These are phyloP conservation scores for Jatropha podagrica DNA, from an alignment of 441 rosid genomes.

Conservation along the genomic window DNA sequence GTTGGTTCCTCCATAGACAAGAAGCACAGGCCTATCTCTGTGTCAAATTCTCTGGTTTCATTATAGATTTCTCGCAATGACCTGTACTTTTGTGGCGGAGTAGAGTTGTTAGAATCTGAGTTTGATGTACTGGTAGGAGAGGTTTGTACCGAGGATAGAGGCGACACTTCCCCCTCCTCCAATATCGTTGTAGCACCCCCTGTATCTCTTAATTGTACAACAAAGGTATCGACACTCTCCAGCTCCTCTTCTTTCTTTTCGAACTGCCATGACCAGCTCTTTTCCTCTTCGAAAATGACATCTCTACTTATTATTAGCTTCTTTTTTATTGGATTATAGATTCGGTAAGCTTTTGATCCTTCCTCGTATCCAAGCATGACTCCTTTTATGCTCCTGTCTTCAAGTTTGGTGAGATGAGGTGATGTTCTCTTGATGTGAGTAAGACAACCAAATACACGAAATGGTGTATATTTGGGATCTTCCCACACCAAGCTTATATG, in stretches of 20 bases:
- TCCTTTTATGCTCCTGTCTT: slow-evolving; percentile 7
- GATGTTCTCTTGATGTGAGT: background rate
- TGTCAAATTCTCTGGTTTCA: slow-evolving; percentile 12
- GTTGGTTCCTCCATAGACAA: slow-evolving; percentile 10
- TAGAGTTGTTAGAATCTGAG: slow-evolving; percentile 4
- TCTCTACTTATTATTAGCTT: slow-evolving; percentile 1
- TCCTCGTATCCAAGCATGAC: slow-evolving; percentile 1
- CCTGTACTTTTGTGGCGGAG: background rate
- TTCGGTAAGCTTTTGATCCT: slow-evolving; percentile 11
- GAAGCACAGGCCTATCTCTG: background rate
- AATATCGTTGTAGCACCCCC: background rate
- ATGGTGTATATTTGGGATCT: slow-evolving; percentile 10
- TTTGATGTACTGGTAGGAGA: background rate
- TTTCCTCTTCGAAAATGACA: slow-evolving; percentile 3
- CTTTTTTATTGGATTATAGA: background rate
- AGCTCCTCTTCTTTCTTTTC: slow-evolving; percentile 4
- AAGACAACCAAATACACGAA: slow-evolving; percentile 11
- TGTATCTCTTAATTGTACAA: background rate
- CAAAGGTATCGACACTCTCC: background rate
- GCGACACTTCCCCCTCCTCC: slow-evolving; percentile 9
- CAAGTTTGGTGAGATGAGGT: slow-evolving; percentile 3
- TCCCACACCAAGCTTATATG: slow-evolving; percentile 11
- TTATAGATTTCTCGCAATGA: slow-evolving; percentile 4
- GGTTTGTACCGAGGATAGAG: background rate
- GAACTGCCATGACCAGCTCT: background rate